Percentiles rank a stretch among this genome's conserved stretches.
Conservation (phyloP, 1,284 basidiomycete species). For the Neolentinus lepideus region DNA sequence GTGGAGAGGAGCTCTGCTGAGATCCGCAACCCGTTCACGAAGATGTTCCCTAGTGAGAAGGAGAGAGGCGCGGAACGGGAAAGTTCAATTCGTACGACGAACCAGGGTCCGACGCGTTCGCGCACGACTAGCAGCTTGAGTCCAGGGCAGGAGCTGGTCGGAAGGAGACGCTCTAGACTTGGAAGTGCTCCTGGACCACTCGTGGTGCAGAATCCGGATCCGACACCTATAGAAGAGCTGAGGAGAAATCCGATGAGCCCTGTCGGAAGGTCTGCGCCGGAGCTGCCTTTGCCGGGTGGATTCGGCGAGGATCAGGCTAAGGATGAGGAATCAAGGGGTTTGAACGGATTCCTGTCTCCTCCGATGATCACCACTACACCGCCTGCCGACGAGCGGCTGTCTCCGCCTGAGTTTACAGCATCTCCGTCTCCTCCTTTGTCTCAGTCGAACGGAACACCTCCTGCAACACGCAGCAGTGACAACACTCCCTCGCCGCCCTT, state of each 20-base stretch:
- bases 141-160: background rate
- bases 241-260: background rate
- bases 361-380: background rate
- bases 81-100: background rate
- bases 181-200: background rate
- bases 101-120: background rate
- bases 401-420: background rate
- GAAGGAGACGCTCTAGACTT: background rate
- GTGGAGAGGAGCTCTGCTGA: background rate
- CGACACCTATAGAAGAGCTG: background rate
- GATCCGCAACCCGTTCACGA: background rate
- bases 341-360: background rate
- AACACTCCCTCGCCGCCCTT: conserved; percentile 22
- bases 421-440: conserved; percentile 4
- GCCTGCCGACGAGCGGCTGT: background rate
- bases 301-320: background rate
- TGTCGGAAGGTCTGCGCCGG: background rate
- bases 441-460: background rate
- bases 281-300: background rate
- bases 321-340: background rate
- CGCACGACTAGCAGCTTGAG: background rate
- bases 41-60: background rate
- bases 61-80: background rate
- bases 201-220: background rate
- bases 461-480: background rate